A percentile compares a stretch with the other conserved stretches of the same genome.
These are phyloP conservation scores for Elsinoe australis DNA, from an alignment of 2,329 filamentous ascomycete genomes.

Conservation along the genomic window DNA sequence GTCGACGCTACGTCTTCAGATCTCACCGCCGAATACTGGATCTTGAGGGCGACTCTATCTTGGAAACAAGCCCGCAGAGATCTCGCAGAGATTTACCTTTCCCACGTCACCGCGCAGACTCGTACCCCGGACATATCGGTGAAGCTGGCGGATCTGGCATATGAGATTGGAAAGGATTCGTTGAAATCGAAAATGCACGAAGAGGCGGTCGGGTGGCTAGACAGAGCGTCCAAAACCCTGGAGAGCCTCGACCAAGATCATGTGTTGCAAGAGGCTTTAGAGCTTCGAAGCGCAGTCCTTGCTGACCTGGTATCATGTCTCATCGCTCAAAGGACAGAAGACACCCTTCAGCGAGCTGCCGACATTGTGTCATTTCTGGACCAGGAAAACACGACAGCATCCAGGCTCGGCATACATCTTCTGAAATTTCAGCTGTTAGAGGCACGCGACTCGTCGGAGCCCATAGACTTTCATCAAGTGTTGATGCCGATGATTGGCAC, in stretches of 20 bases:
- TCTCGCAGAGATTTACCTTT: constrained; percentile 70
- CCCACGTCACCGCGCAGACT: constrained; percentile 39
- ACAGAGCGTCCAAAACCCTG: constrained; percentile 56
- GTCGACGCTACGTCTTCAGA: constrained; percentile 28
- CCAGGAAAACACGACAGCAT: constrained; percentile 53
- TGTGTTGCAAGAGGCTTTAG: constrained; percentile 52
- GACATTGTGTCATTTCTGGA: constrained; percentile 51
- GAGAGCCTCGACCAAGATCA: constrained; percentile 47
- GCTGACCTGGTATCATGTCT: constrained; percentile 41
- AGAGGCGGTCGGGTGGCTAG: constrained; percentile 63
- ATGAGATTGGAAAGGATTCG: constrained; percentile 61
- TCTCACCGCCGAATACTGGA: constrained; percentile 55
- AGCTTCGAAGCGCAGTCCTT: constrained; percentile 59
- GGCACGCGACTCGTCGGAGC: constrained; percentile 31
- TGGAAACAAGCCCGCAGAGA: constrained; percentile 68
- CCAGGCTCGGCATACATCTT: constrained; percentile 58
- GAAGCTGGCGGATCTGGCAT: constrained; percentile 58
- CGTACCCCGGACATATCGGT: constrained; percentile 43
- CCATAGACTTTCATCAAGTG: constrained; percentile 40
- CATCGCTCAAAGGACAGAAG: constrained; percentile 21
- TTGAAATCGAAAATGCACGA: constrained; percentile 46
- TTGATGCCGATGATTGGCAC: constrained; percentile 55
- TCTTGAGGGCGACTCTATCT: constrained; percentile 60
- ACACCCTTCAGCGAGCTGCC: constrained; percentile 46
- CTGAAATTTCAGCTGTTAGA: constrained; percentile 61